phyloP scores from a whole-genome alignment of 345 rosid species.

The Erodium maritimum region DNA sequence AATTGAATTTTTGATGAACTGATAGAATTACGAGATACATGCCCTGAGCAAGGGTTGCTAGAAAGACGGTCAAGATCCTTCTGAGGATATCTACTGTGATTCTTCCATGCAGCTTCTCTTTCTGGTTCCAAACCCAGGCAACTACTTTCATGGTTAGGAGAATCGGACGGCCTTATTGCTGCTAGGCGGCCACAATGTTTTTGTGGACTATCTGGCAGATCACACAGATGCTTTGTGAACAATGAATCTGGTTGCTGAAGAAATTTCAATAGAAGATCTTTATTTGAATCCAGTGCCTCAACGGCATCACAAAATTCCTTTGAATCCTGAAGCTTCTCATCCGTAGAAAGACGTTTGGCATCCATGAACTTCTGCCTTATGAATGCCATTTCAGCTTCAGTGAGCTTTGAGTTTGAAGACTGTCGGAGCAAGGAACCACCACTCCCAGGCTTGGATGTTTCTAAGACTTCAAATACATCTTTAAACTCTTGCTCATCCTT shows the following conservation, averaged over 20 bases:
- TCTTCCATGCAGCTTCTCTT: constrained; percentile 25
- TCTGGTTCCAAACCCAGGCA: constrained; percentile 24
- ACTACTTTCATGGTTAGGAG: constrained; percentile 17
- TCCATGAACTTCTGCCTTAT: constrained; percentile 63
- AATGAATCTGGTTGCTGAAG: constrained; percentile 86
- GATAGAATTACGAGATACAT: constrained; percentile 17
- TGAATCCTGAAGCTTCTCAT: constrained; percentile 61
- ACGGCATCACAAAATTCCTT: constrained; percentile 65
- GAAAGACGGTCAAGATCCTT: constrained; percentile 17
- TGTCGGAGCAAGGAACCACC: constrained; percentile 20
- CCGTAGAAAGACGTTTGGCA: constrained; percentile 63
- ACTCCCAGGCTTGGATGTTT: constrained; percentile 38
- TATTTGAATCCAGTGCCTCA: constrained; percentile 73
- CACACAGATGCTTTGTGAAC: constrained; percentile 68
- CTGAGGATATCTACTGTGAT: constrained; percentile 19
- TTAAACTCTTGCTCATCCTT: constrained; percentile 77
- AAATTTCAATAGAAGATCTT: constrained; percentile 61
- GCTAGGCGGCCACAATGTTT: constrained; percentile 32
- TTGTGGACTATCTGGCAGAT: constrained; percentile 35
- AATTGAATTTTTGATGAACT: constrained; percentile 28
- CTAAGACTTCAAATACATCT: constrained; percentile 91
- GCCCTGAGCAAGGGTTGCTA: constrained; percentile 22
- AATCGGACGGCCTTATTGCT: constrained; percentile 26
- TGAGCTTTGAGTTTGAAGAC: constrained; percentile 23
- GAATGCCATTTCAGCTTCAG: constrained; percentile 64